Evolutionary conservation across 805 yeast genomes (phyloP).

Genomic region (Metschnikowia rubicola): DNA sequence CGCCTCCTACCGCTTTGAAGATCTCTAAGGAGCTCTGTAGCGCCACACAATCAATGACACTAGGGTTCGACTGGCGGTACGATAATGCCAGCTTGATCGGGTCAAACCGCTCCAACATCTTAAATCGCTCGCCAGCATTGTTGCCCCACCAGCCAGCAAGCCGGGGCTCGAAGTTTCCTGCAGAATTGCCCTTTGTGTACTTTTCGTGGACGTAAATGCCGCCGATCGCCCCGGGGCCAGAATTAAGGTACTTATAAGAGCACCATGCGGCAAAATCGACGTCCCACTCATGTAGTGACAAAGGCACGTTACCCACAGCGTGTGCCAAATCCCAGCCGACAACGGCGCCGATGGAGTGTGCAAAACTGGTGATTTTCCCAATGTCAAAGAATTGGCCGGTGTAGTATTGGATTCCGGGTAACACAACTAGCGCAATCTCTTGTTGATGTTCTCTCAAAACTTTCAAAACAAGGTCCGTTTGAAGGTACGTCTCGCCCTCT

Average conservation of each 20-base stretch:
- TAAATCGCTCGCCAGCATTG: slow-evolving; percentile 62
- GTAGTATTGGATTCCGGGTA: slow-evolving; percentile 89
- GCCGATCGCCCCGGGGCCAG: slow-evolving; percentile 94
- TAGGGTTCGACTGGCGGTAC: slow-evolving; percentile 86
- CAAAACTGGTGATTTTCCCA: slow-evolving; percentile 59
- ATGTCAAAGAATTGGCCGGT: slow-evolving; percentile 88
- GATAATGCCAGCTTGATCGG: slow-evolving; percentile 87
- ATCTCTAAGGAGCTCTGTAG: slow-evolving; percentile 63
- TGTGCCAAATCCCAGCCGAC: slow-evolving; percentile 97
- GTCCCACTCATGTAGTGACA: slow-evolving; percentile 78
- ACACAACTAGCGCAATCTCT: slow-evolving; percentile 66
- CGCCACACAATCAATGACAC: slow-evolving; percentile 80
- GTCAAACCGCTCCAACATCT: slow-evolving; percentile 73
- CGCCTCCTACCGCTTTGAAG: slow-evolving; percentile 61
- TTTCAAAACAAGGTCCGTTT: slow-evolving; percentile 60
- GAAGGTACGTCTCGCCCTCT: slow-evolving; percentile 51
- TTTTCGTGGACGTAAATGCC: slow-evolving; percentile 76
- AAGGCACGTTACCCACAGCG: slow-evolving; percentile 82
- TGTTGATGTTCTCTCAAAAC: slow-evolving; percentile 55
- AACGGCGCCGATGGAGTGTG: slow-evolving; percentile 48
- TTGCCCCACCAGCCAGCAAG: slow-evolving; percentile 99
- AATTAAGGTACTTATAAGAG: slow-evolving; percentile 82
- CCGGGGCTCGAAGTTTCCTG: slow-evolving; percentile 50
- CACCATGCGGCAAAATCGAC: slow-evolving; percentile 97
- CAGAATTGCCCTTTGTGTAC: slow-evolving; percentile 30